These are phyloP conservation scores for Candida tetrigidarum DNA, from an alignment of 1,139 yeast genomes.

Conservation along the genomic window DNA sequence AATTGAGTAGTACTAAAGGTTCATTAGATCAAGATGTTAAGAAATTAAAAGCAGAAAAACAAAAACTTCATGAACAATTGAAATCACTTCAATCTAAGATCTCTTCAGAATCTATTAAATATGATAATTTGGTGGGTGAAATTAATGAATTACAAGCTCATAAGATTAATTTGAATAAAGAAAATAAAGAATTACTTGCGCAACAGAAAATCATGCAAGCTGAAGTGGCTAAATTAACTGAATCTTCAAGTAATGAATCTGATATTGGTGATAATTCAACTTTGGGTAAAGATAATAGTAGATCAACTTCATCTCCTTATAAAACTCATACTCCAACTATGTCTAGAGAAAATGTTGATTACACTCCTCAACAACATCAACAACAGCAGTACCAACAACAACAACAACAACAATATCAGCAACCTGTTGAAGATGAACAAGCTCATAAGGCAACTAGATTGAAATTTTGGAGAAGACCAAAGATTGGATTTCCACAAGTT, in stretches of 20 bases:
- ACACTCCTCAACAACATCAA: slow-evolving; percentile 3
- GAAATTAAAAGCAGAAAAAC: slow-evolving; percentile 33
- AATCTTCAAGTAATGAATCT: slow-evolving; percentile 9
- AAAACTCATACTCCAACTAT: slow-evolving; percentile 8
- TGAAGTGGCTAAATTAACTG: slow-evolving; percentile 4
- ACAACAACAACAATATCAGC: slow-evolving; percentile 6
- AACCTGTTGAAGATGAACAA: slow-evolving; percentile 33
- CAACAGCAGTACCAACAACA: slow-evolving; percentile 9
- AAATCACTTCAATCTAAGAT: slow-evolving; percentile 28
- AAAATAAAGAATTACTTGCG: slow-evolving; percentile 29
- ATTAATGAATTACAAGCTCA: slow-evolving; percentile 31
- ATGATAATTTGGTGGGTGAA: slow-evolving; percentile 34
- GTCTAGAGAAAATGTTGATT: slow-evolving; percentile 8
- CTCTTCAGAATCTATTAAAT: slow-evolving; percentile 26
- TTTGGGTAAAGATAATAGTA: slow-evolving; percentile 9
- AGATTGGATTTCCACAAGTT: slow-evolving; percentile 24
- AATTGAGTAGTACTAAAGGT: slow-evolving; percentile 35
- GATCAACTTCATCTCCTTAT: slow-evolving; percentile 15
- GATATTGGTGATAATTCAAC: slow-evolving; percentile 13
- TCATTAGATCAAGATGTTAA: slow-evolving; percentile 33
- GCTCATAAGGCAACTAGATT: slow-evolving; percentile 50
- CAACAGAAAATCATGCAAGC: slow-evolving; percentile 27
- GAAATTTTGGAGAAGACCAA: slow-evolving; percentile 60
- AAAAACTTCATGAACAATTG: slow-evolving; percentile 28
- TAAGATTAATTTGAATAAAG: slow-evolving; percentile 27